These are phyloP conservation scores for Choanephora cucurbitarum DNA, from an alignment of 371 early-diverging fungal species.

Conservation along the genomic window DNA sequence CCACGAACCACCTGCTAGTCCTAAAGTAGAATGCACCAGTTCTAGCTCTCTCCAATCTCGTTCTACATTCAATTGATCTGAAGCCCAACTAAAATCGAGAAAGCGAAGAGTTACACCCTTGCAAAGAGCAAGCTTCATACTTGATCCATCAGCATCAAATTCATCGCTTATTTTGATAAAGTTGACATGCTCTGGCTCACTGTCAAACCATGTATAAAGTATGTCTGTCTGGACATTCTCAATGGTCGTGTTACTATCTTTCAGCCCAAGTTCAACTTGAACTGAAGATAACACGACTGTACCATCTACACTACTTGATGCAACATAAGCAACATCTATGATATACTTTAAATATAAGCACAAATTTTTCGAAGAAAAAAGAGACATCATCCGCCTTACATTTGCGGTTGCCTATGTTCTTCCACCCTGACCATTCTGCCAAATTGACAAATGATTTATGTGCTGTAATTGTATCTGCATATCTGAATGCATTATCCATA, in stretches of 20 bases:
- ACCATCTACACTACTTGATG: slow-evolving; percentile 20
- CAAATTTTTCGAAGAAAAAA: not conserved
- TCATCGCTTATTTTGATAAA: slow-evolving; percentile 16
- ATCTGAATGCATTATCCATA: not conserved
- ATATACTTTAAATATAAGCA: not conserved
- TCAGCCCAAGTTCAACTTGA: not conserved
- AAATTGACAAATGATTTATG: slow-evolving; percentile 19
- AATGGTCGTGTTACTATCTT: slow-evolving; percentile 1
- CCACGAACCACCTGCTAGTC: slow-evolving; percentile 24
- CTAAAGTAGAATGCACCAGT: slow-evolving; percentile 13
- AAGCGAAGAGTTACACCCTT: slow-evolving; percentile 12
- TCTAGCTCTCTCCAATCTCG: slow-evolving; percentile 12
- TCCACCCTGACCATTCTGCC: slow-evolving; percentile 24
- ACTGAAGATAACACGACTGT: slow-evolving; percentile 21
- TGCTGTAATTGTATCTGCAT: slow-evolving; percentile 6
- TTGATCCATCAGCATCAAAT: slow-evolving; percentile 2
- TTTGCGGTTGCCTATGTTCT: slow-evolving; percentile 1
- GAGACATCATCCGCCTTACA: slow-evolving; percentile 1
- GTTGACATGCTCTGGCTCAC: slow-evolving; percentile 4
- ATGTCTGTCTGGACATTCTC: not conserved
- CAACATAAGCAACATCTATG: slow-evolving; percentile 15
- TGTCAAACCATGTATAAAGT: slow-evolving; percentile 22
- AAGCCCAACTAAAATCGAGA: not conserved
- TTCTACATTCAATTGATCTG: not conserved
- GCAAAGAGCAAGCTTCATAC: slow-evolving; percentile 19